Percentiles rank a stretch among this genome's conserved stretches.
phyloP scores from a whole-genome alignment of 2,329 filamentous ascomycete species.

The Cadophora malorum region DNA sequence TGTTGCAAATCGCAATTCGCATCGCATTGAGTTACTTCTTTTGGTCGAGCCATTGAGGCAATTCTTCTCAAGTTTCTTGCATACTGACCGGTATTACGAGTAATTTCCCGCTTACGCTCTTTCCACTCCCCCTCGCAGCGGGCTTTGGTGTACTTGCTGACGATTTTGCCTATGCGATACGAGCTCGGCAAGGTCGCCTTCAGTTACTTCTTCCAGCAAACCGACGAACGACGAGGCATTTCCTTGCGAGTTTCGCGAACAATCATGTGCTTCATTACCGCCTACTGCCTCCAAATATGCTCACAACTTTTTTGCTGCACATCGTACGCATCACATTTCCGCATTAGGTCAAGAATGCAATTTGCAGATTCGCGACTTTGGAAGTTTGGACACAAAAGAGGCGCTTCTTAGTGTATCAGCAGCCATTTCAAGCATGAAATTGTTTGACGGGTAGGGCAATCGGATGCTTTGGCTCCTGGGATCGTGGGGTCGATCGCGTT shows the following conservation, averaged over 20 bases:
- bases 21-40: conserved; percentile 17
- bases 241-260: background rate
- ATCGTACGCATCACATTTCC: conserved; percentile 10
- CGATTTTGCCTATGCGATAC: background rate
- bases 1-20: conserved; percentile 24
- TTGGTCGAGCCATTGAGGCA: background rate
- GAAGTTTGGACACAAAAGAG: background rate
- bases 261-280: background rate
- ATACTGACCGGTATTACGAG: background rate
- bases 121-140: background rate
- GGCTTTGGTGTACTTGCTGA: background rate
- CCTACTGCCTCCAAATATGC: background rate
- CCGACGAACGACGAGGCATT: background rate
- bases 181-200: background rate
- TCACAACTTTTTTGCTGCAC: conserved; percentile 7
- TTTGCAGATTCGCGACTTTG: background rate
- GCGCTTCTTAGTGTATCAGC: background rate
- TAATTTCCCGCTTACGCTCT: background rate
- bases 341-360: background rate
- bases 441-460: background rate
- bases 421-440: background rate
- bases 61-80: background rate
- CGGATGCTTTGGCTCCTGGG: background rate
- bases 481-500: background rate
- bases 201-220: background rate